A percentile compares a stretch with the other conserved stretches of the same genome.
Conservation (phyloP, 1,139 yeast species). For the Taiozyma sp. region DNA sequence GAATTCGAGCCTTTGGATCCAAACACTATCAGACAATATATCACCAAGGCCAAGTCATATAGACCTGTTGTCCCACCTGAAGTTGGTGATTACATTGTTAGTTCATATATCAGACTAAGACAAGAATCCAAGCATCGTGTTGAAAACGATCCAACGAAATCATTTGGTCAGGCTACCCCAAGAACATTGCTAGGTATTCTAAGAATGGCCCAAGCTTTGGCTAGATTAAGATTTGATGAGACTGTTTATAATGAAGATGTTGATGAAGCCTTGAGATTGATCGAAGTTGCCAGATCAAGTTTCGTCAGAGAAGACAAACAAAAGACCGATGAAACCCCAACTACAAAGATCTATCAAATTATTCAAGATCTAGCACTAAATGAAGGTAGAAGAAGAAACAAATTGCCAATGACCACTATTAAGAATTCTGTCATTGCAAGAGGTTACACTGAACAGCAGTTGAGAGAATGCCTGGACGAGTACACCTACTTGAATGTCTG, state of each 20-base stretch:
- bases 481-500: constrained; percentile 72
- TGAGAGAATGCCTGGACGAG: constrained; percentile 70
- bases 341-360: constrained; percentile 46
- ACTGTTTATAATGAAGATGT: constrained; percentile 76
- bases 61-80: constrained; percentile 86
- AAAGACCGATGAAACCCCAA: constrained; percentile 49
- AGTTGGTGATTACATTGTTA: constrained; percentile 85
- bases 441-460: constrained; percentile 80
- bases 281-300: constrained; percentile 83
- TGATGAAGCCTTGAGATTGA: constrained; percentile 88
- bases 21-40: constrained; percentile 77
- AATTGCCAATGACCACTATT: constrained; percentile 54
- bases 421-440: constrained; percentile 71
- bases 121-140: constrained; percentile 82
- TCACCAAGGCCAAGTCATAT: constrained; percentile 78
- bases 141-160: constrained; percentile 54
- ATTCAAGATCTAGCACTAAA: constrained; percentile 41
- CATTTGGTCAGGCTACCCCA: constrained; percentile 91
- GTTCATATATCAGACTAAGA: constrained; percentile 84
- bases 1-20: constrained; percentile 77
- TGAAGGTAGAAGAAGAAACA: constrained; percentile 40
- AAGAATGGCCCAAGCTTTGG: constrained; percentile 92
- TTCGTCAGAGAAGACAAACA: constrained; percentile 52
- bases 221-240: constrained; percentile 79
- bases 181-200: constrained; percentile 89